Evolutionary conservation across 2,329 filamentous ascomycete genomes (phyloP), one percentile per base, ranked within the genome.

Genomic region (Rhynchosporium agropyri): DNA sequence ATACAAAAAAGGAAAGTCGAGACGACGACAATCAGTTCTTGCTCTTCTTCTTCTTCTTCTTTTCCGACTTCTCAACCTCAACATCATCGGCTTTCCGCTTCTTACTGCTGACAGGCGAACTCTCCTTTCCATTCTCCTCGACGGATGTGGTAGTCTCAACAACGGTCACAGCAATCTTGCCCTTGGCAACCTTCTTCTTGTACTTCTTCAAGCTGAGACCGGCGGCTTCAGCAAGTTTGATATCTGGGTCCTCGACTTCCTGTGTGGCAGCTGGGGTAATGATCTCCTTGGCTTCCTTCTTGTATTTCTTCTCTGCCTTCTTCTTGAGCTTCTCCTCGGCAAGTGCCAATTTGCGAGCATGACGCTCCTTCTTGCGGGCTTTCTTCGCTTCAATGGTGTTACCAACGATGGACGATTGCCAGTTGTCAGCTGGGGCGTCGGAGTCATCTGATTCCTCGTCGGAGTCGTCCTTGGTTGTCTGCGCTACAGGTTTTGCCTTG

Each of bases 151-250:
- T 87, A 62, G 89, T 89, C 65, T 89, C 84, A 12, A 79, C 78
- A 69, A 82, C 82, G 67, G 91, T 79, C 73, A 79, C 78, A 69
- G 82, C 82, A 67, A 92, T 79, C 73, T 85, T 81, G 67, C 90
- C 90, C 66, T 88, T 84, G 77, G 90, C 89, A 69, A 86, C 86
- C 82, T 92, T 92, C 75, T 88, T 83, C 81, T 89, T 87, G 79
- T 92, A 92, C 78, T 91, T 89, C 79, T 85, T 86, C 60, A 90
- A 84, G 7, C 87, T 89, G 63, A 92, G 80, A 65, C 89, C 89
- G 8, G 88, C 85, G 68, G 84, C 81, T 64, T 83, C 84, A 46
- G 90, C 90, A 51, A 88, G 76, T 64, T 77, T 78, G 45, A 76
- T 73, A 43, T 75, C 72, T 54, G 80, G 74, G 29, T 77, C 76